These are phyloP conservation scores for Yarrowia yakushimensis DNA, from an alignment of 805 yeast species.

Conservation along the genomic window DNA sequence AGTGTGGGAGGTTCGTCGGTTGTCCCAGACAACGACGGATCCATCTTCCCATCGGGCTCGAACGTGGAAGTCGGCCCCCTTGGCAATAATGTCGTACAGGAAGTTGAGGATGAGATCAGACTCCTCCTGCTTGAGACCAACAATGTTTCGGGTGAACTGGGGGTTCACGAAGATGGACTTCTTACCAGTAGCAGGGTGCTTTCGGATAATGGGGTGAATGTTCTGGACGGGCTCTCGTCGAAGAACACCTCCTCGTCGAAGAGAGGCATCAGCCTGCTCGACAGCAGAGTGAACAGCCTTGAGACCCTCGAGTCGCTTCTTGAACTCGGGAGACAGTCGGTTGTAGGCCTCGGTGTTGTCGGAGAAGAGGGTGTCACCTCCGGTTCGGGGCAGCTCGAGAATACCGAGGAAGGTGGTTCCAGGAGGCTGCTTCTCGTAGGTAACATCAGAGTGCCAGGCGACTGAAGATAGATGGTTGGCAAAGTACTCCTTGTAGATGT, in stretches of 20 bases:
- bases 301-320: constrained; percentile 55
- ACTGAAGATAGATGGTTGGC: constrained; percentile 32
- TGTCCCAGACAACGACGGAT: constrained; percentile 74
- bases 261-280: constrained; percentile 42
- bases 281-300: constrained; percentile 66
- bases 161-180: constrained; percentile 54
- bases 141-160: constrained; percentile 57
- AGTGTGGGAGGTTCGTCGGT: constrained; percentile 65
- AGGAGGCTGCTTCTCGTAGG: constrained; percentile 71
- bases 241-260: constrained; percentile 45
- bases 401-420: constrained; percentile 64
- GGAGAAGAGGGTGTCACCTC: constrained; percentile 80
- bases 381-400: constrained; percentile 56
- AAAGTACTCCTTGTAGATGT: constrained; percentile 25
- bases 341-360: constrained; percentile 68
- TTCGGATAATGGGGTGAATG: constrained; percentile 56
- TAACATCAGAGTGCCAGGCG: constrained; percentile 69
- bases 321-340: constrained; percentile 63
- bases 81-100: constrained; percentile 50
- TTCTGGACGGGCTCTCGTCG: constrained; percentile 45
- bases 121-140: constrained; percentile 67
- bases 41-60: constrained; percentile 70
- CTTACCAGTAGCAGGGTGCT: constrained; percentile 61
- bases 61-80: constrained; percentile 59
- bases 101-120: constrained; percentile 47